These are phyloP conservation scores for Maudiozyma humilis DNA, from an alignment of 1,139 yeast genomes.

Conservation along the genomic window DNA sequence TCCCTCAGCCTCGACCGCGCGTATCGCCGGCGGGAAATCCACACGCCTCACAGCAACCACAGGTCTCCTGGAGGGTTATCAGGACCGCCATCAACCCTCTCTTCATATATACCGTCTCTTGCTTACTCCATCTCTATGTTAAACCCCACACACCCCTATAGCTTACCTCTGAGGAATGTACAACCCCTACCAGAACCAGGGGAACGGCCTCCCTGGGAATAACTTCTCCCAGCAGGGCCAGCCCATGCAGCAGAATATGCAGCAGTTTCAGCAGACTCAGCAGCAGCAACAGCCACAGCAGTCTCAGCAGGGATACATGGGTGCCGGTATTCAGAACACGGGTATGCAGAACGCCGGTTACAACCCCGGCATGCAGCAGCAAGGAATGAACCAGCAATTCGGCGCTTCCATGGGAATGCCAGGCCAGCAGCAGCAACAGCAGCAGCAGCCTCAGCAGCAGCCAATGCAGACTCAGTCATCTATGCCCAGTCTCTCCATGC, in stretches of 20 bases:
- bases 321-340: background rate
- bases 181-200: slow-evolving; percentile 17
- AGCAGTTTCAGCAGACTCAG: slow-evolving; percentile 10
- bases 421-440: background rate
- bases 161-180: slow-evolving; percentile 11
- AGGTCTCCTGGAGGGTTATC: no score
- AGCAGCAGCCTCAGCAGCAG: no score
- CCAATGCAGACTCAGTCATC: no score
- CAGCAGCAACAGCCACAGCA: slow-evolving; percentile 3
- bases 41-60: no score
- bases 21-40: no score
- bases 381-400: slow-evolving; percentile 5
- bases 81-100: no score
- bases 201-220: slow-evolving; percentile 10
- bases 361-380: slow-evolving; percentile 4
- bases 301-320: slow-evolving; percentile 1
- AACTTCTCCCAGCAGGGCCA: slow-evolving; percentile 11
- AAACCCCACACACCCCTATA: no score
- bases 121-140: no score
- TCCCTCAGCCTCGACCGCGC: no score
- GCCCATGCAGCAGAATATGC: slow-evolving; percentile 10
- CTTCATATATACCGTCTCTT: no score
- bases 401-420: background rate
- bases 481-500: background rate
- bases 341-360: slow-evolving; percentile 4